Evolutionary conservation across 345 rosid species (phyloP).

Genomic region (Eucalyptus microcorys): DNA sequence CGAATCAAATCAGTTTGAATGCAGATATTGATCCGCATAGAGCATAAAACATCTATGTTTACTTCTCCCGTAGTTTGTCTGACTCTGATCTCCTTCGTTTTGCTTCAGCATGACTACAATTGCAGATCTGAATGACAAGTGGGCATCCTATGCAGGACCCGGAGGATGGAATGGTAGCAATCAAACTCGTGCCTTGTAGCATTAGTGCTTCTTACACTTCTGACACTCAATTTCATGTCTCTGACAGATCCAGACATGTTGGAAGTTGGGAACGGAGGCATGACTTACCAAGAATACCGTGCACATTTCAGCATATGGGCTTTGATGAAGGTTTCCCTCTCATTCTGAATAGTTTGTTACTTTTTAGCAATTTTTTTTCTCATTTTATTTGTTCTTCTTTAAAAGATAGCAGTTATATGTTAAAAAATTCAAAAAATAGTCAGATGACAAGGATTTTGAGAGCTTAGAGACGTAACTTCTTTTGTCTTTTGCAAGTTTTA

Average conservation of each 20-base stretch:
- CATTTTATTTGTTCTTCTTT: not conserved
- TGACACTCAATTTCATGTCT: not conserved
- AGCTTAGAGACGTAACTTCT: not conserved
- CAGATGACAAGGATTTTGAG: not conserved
- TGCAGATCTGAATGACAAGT: constrained; percentile 89
- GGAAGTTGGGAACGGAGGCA: constrained; percentile 98
- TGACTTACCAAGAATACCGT: constrained; percentile 77
- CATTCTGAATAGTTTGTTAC: not conserved
- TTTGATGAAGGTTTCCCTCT: constrained; percentile 66
- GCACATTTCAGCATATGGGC: constrained; percentile 98
- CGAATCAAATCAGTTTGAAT: not conserved
- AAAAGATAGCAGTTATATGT: not conserved
- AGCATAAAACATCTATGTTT: not conserved
- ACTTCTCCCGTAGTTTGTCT: not conserved
- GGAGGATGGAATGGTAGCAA: constrained; percentile 99
- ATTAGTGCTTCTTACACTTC: not conserved
- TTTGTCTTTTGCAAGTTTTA: not conserved
- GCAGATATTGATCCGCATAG: not conserved
- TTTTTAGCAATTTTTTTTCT: not conserved
- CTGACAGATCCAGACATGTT: constrained; percentile 90
- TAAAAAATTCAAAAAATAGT: not conserved
- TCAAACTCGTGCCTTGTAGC: not conserved
- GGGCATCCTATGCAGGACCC: constrained; percentile 98
- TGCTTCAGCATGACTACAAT: constrained; percentile 73
- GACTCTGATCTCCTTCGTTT: not conserved